These are phyloP conservation scores for Microcyclospora tardicrescens DNA, from an alignment of 2,329 filamentous ascomycete genomes.

Conservation along the genomic window DNA sequence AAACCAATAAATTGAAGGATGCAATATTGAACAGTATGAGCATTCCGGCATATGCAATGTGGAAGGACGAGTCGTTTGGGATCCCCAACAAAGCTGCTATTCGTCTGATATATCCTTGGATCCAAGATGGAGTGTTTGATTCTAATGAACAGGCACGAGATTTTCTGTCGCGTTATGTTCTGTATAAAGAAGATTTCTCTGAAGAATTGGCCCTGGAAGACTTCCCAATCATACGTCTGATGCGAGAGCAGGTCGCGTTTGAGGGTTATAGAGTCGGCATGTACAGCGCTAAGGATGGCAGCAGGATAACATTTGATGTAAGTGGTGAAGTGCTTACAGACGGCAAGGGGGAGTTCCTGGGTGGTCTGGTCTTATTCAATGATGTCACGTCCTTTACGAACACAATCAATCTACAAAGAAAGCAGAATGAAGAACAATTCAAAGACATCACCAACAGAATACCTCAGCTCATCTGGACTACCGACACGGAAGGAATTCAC, in stretches of 20 bases:
- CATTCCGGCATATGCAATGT: slow-evolving; percentile 66
- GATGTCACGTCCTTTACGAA: slow-evolving; percentile 60
- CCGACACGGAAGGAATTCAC: slow-evolving; percentile 49
- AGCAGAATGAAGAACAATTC: slow-evolving; percentile 61
- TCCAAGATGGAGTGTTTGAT: slow-evolving; percentile 23
- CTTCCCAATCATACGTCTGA: slow-evolving; percentile 52
- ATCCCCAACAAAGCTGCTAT: slow-evolving; percentile 57
- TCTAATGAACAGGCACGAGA: slow-evolving; percentile 31
- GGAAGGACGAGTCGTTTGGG: slow-evolving; percentile 63
- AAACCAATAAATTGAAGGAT: slow-evolving; percentile 63
- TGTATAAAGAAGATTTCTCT: slow-evolving; percentile 56
- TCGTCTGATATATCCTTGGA: slow-evolving; percentile 24
- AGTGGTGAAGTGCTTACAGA: slow-evolving; percentile 56
- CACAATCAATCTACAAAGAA: slow-evolving; percentile 55
- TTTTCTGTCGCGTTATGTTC: slow-evolving; percentile 45
- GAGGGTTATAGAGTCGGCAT: slow-evolving; percentile 50
- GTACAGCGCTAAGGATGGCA: slow-evolving; percentile 40
- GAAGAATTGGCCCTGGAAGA: slow-evolving; percentile 44
- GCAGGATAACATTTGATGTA: slow-evolving; percentile 49
- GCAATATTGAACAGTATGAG: slow-evolving; percentile 62
- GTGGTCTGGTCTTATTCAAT: slow-evolving; percentile 57
- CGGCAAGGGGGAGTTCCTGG: slow-evolving; percentile 56
- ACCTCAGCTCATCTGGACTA: slow-evolving; percentile 52
- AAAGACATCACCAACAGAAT: slow-evolving; percentile 59
- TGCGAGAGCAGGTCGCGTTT: slow-evolving; percentile 49